Conservation (phyloP, 495 filamentous ascomycete genomes). For the Talaromyces ruber region DNA sequence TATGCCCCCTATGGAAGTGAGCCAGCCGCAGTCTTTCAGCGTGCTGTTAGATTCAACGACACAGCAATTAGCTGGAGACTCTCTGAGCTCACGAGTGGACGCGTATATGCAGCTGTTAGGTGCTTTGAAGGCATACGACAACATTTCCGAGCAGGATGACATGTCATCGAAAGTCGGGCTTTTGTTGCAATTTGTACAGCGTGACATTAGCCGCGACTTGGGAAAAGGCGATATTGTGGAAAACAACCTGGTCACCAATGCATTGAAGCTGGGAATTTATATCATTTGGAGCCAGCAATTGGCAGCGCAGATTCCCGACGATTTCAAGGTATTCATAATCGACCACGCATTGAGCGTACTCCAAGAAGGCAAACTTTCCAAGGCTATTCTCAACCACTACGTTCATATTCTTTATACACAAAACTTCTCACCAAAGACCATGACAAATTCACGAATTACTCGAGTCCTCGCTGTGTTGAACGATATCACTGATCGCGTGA, state of each 20-base stretch:
- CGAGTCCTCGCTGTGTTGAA: conserved; percentile 60
- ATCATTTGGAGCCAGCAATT: conserved; percentile 63
- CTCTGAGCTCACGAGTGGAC: conserved; percentile 65
- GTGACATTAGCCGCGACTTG: conserved; percentile 52
- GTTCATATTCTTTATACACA: conserved; percentile 71
- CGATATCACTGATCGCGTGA: conserved; percentile 61
- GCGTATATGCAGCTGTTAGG: conserved; percentile 73
- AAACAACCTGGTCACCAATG: conserved; percentile 60
- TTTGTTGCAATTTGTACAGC: conserved; percentile 67
- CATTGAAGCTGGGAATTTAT: conserved; percentile 62
- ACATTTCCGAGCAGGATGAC: conserved; percentile 59
- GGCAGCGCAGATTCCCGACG: conserved; percentile 55
- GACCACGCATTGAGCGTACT: conserved; percentile 68
- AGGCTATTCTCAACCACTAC: conserved; percentile 67
- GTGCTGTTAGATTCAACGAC: conserved; percentile 77
- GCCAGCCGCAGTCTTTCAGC: conserved; percentile 34
- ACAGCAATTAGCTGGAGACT: conserved; percentile 65
- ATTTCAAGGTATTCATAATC: conserved; percentile 70
- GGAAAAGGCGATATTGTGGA: conserved; percentile 33
- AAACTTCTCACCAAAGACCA: conserved; percentile 62
- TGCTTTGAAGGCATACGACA: conserved; percentile 70
- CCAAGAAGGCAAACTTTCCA: conserved; percentile 54
- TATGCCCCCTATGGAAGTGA: conserved; percentile 24
- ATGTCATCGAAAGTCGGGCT: conserved; percentile 66
- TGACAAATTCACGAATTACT: conserved; percentile 59